Percentiles rank a stretch among this genome's conserved stretches.
Evolutionary conservation across 2,329 filamentous ascomycete species (phyloP).

Genomic region (Aspergillus sp.): DNA sequence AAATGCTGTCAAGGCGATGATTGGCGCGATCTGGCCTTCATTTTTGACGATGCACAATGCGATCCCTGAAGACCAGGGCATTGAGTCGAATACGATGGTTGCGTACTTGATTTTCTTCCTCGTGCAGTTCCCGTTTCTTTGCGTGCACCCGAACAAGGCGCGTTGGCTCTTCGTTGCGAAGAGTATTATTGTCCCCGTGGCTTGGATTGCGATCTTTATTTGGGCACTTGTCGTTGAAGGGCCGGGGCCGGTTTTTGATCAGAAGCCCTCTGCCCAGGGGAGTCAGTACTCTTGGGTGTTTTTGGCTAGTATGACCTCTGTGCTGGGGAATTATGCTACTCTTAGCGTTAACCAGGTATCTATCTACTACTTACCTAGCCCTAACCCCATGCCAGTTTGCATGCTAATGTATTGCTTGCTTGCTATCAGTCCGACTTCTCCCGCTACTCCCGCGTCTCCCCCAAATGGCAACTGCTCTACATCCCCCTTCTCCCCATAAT

Average conservation of each 20-base stretch:
- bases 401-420: not conserved
- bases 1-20: slow-evolving; percentile 52
- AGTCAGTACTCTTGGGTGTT: slow-evolving; percentile 56
- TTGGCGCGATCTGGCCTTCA: slow-evolving; percentile 54
- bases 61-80: slow-evolving; percentile 44
- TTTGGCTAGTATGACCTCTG: slow-evolving; percentile 50
- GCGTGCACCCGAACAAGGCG: slow-evolving; percentile 43
- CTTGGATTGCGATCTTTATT: slow-evolving; percentile 62
- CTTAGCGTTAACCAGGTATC: slow-evolving; percentile 51
- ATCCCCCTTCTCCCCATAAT: slow-evolving; percentile 53
- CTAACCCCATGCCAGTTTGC: not conserved
- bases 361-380: not conserved
- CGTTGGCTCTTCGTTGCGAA: slow-evolving; percentile 41
- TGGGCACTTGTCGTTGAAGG: slow-evolving; percentile 61
- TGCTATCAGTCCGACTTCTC: slow-evolving; percentile 54
- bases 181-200: slow-evolving; percentile 52
- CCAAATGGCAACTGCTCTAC: slow-evolving; percentile 53
- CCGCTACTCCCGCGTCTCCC: slow-evolving; percentile 49
- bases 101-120: slow-evolving; percentile 47
- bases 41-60: slow-evolving; percentile 38
- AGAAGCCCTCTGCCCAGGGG: slow-evolving; percentile 48
- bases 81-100: slow-evolving; percentile 48
- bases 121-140: slow-evolving; percentile 47
- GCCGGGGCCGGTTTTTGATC: slow-evolving; percentile 49
- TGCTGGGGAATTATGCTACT: slow-evolving; percentile 54